A percentile compares a stretch with the other conserved stretches of the same genome.
phyloP scores from a whole-genome alignment of 306 rosid species.

The Cucurbita ficifolia region DNA sequence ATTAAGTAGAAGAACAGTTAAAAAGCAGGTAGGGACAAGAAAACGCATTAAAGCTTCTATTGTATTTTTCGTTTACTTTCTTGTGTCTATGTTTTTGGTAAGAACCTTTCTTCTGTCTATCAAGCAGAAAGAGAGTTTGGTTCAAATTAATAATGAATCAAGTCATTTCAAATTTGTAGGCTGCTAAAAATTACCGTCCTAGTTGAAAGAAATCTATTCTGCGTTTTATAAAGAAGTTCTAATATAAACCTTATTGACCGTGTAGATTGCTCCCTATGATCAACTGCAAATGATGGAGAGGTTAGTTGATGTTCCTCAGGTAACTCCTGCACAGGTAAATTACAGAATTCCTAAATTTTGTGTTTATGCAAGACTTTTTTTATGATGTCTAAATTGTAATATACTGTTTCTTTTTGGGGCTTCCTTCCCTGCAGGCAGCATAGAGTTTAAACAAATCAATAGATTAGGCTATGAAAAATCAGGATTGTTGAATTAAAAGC shows the following conservation, averaged over 20 bases:
- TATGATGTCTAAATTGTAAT: not conserved
- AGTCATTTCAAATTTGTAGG: not conserved
- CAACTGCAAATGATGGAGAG: constrained; percentile 84
- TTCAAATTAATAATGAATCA: not conserved
- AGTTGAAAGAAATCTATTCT: not conserved
- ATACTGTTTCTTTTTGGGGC: not conserved
- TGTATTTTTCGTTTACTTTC: not conserved
- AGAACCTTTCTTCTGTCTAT: not conserved
- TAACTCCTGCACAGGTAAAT: constrained; percentile 36
- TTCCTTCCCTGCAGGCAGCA: not conserved
- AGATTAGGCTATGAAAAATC: not conserved
- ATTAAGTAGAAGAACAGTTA: not conserved
- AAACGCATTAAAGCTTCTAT: not conserved
- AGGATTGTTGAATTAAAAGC: not conserved
- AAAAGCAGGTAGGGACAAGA: not conserved
- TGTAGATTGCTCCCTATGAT: constrained; percentile 91
- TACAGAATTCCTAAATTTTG: not conserved
- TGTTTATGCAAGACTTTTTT: not conserved
- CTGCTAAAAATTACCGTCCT: not conserved
- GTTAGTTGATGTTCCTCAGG: constrained; percentile 40
- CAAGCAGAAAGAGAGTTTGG: not conserved
- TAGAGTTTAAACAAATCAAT: not conserved
- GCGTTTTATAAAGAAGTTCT: not conserved
- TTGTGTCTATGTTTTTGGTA: too few species aligned
- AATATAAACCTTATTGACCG: not conserved